A percentile compares a stretch with the other conserved stretches of the same genome.
Evolutionary conservation across 768 basidiomycete genomes (phyloP).

Genomic region (Xerocomellus intermedius): DNA sequence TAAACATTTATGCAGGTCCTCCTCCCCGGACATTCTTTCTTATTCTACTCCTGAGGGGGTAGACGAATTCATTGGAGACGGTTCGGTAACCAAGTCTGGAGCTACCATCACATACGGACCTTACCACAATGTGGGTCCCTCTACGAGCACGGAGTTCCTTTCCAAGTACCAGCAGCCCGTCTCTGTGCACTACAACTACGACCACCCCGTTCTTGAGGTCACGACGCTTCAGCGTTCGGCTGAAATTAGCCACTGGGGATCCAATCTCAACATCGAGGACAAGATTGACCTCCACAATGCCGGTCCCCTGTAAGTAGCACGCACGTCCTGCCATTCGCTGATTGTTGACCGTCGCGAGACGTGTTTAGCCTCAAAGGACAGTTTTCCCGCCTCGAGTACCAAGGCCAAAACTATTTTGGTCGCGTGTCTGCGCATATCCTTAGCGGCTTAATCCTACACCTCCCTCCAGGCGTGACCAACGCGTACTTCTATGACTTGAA

Average conservation of each 20-base stretch:
- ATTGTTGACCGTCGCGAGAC: neutral
- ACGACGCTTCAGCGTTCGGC: conserved; percentile 68
- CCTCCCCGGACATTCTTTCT: conserved; percentile 66
- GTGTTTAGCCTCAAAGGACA: conserved; percentile 81
- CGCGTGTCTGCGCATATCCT: conserved; percentile 69
- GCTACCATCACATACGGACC: conserved; percentile 88
- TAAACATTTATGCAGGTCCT: conserved; percentile 47
- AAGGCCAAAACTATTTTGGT: conserved; percentile 70
- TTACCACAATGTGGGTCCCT: conserved; percentile 69
- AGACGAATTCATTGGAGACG: conserved; percentile 59
- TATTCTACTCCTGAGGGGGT: conserved; percentile 66
- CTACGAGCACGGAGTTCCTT: conserved; percentile 55
- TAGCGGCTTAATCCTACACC: conserved; percentile 67
- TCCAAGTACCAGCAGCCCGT: conserved; percentile 62
- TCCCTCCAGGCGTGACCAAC: conserved; percentile 79
- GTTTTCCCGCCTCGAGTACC: conserved; percentile 89
- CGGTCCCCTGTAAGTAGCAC: conserved; percentile 73
- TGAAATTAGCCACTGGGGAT: conserved; percentile 97
- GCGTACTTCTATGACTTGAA: conserved; percentile 90
- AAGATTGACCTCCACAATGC: conserved; percentile 82
- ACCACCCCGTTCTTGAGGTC: conserved; percentile 79
- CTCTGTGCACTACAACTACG: conserved; percentile 76
- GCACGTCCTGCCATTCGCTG: neutral
- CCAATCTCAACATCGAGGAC: conserved; percentile 92
- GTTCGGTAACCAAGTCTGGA: conserved; percentile 67